Conservation (phyloP, 2,329 filamentous ascomycete genomes). For the Tricladium varicosporioides region DNA sequence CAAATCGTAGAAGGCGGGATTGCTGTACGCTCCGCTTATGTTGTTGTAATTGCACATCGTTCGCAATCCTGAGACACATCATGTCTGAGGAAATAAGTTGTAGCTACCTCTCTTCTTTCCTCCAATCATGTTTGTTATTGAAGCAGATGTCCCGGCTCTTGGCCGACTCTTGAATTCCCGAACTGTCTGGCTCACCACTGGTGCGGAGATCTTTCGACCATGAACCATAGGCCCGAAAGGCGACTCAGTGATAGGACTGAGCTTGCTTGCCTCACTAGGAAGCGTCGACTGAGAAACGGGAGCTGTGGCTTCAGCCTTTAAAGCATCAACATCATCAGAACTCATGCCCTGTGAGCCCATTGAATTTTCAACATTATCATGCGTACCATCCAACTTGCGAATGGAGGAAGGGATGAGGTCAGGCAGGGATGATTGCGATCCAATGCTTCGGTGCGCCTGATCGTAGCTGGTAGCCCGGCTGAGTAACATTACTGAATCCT, state of each 20-base stretch:
- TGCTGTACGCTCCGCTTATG: background rate
- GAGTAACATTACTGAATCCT: constrained; percentile 30
- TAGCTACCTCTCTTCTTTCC: constrained; percentile 29
- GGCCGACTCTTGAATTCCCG: constrained; percentile 24
- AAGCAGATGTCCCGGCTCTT: constrained; percentile 22
- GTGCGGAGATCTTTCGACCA: constrained; percentile 31
- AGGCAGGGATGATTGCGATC: constrained; percentile 33
- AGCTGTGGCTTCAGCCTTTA: constrained; percentile 10
- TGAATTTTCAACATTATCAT: background rate
- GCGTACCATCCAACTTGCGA: constrained; percentile 15
- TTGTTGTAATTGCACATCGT: background rate
- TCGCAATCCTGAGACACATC: constrained; percentile 4
- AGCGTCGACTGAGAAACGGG: constrained; percentile 9
- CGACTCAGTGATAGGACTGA: constrained; percentile 31
- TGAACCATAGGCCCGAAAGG: constrained; percentile 19
- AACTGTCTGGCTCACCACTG: constrained; percentile 20
- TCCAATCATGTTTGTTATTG: constrained; percentile 6
- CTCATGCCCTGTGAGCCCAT: background rate
- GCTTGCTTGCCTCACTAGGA: background rate
- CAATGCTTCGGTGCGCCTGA: constrained; percentile 27
- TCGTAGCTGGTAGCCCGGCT: constrained; percentile 18
- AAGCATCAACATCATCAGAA: no score
- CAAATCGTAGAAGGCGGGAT: constrained; percentile 8
- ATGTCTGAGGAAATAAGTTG: constrained; percentile 30
- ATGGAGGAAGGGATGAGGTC: constrained; percentile 30